Conservation (phyloP, 2,329 filamentous ascomycete genomes). For the Phialophora expanda region DNA sequence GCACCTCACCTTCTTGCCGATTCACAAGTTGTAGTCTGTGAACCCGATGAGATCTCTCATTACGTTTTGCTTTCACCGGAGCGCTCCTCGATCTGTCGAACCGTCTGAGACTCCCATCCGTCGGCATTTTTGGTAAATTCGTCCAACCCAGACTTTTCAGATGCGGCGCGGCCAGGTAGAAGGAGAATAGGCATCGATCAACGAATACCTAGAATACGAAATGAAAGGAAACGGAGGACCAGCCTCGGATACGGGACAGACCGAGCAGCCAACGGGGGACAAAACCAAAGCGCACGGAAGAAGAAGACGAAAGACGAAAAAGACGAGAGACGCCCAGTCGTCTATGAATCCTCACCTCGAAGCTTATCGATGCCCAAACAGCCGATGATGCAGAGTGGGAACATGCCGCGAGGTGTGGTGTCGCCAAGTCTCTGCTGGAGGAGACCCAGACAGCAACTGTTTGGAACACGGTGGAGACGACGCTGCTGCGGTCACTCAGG, state of each 20-base stretch:
- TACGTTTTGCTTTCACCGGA: background rate
- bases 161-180: background rate
- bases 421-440: background rate
- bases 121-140: conserved; percentile 2
- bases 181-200: conserved; percentile 4
- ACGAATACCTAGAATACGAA: background rate
- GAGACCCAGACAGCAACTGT: conserved; percentile 2
- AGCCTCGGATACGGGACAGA: conserved; percentile 11
- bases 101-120: background rate
- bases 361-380: conserved; percentile 2
- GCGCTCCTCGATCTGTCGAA: conserved; percentile 9
- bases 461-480: background rate
- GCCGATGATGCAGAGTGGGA: conserved; percentile 1
- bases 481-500: background rate
- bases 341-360: conserved; percentile 4
- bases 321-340: conserved; percentile 1
- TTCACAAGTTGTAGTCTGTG: background rate
- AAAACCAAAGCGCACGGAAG: conserved; percentile 8
- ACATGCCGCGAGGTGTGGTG: background rate
- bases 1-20: conserved; percentile 15
- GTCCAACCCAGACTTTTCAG: background rate
- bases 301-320: conserved; percentile 1
- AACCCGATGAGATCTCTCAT: background rate
- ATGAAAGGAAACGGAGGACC: conserved; percentile 14
- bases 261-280: background rate